phyloP scores from a whole-genome alignment of 225 moss, liverwort and hornwort species.

The Rhytidiadelphus loreus region DNA sequence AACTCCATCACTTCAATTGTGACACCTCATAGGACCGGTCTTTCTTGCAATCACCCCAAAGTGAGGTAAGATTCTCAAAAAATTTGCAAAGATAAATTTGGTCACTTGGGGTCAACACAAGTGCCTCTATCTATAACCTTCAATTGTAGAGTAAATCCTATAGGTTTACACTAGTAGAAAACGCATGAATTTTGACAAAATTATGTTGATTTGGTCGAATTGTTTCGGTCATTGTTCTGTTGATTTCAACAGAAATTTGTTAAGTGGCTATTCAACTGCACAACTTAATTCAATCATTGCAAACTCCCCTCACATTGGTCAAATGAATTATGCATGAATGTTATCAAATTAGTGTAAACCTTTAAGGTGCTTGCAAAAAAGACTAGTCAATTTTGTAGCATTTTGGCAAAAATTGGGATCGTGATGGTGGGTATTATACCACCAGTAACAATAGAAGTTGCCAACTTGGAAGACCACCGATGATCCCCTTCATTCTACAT shows the following conservation, averaged over 20 bases:
- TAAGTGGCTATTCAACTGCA: too few relatives aligned
- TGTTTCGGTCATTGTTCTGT: too few relatives aligned
- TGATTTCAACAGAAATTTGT: too few relatives aligned
- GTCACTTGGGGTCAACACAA: rapidly evolving
- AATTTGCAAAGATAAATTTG: not conserved
- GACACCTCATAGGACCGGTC: too few relatives aligned
- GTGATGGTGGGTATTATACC: rapidly evolving
- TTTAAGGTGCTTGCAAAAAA: not conserved
- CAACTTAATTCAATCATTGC: rapidly evolving
- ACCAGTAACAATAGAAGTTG: not conserved
- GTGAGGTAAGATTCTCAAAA: not conserved
- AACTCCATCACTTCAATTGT: too few relatives aligned
- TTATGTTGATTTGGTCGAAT: too few relatives aligned
- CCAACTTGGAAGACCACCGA: rapidly evolving
- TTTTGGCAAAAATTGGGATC: not conserved
- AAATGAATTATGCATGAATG: not conserved
- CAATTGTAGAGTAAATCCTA: not conserved
- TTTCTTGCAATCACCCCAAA: too few relatives aligned
- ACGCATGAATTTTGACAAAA: too few relatives aligned
- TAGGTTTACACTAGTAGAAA: not conserved
- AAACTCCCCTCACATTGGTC: not conserved
- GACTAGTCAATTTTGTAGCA: not conserved
- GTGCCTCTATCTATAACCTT: rapidly evolving
- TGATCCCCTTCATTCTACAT: not conserved
- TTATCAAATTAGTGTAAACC: not conserved